Evolutionary conservation across 225 moss, liverwort and hornwort genomes (phyloP).

Genomic region (Marchantia polymorpha): DNA sequence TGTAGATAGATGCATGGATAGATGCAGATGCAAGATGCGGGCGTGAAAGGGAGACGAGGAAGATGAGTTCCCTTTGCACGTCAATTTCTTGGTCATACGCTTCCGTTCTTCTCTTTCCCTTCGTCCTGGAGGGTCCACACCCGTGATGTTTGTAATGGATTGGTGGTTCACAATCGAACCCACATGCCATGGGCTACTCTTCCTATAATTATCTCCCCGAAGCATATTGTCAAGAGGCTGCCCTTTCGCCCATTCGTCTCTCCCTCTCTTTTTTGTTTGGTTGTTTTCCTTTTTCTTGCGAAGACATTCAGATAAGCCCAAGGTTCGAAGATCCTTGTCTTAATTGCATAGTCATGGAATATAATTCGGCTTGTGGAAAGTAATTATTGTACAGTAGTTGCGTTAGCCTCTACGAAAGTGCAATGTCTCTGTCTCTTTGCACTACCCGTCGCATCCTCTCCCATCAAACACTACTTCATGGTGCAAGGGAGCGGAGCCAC

Average conservation of each 20-base stretch:
- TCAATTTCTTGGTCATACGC: background rate
- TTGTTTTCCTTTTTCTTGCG: background rate
- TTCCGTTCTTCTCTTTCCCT: background rate
- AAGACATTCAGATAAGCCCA: background rate
- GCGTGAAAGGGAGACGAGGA: background rate
- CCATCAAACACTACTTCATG: too few species aligned
- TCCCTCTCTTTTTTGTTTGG: background rate
- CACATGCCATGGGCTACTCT: constrained; percentile 1
- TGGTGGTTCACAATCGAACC: constrained; percentile 1
- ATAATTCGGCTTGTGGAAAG: background rate
- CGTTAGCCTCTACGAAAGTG: too few species aligned
- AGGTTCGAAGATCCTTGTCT: background rate
- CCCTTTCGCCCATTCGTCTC: background rate
- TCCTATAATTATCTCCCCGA: background rate
- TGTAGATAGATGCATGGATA: background rate
- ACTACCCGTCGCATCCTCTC: too few species aligned
- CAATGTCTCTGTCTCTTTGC: too few species aligned
- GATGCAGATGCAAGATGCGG: background rate
- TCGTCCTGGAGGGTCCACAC: background rate
- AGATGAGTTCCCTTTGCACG: background rate
- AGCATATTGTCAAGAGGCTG: background rate
- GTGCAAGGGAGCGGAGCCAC: too few species aligned
- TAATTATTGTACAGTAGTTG: too few species aligned
- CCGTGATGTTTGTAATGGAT: background rate
- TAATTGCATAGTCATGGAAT: background rate